Evolutionary conservation across 495 filamentous ascomycete species (phyloP), one percentile per base, ranked within the genome.

Genomic region (Neurospora sp.): DNA sequence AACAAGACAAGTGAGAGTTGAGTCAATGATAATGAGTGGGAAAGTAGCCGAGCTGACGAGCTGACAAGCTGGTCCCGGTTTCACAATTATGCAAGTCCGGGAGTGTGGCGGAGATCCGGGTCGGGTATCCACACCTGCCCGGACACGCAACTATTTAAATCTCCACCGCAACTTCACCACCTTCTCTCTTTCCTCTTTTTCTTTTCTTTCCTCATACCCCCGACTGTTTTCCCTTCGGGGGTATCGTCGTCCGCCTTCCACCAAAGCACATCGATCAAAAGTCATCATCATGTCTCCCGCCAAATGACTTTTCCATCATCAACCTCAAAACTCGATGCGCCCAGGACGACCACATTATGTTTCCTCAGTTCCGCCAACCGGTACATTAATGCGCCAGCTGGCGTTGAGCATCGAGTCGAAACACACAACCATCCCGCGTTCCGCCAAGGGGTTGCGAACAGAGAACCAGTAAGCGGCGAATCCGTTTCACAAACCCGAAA

Each of bases 371-470:
- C 53, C 53, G 27, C 53, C 22, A 61, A 35, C 53, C 53, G 53
- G 53, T 35, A 61, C 53, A 61, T 31, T 61, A 31, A 61, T 61
- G 53, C 12, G 27, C 53, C 53, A 61, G 53, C 12, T 61, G 22
- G 53, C 11, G 53, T 61, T 0, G 53, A 61, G 53, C 53, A 61
- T 6, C 53, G 22, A 61, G 53, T 61, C 22, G 53, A 61, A 61
- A 61, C 53, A 31, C 22, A 2, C 16, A 27, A 27, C 53, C 22
- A 44, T 38, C 31, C 38, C 16, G 44, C 73, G 74, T 72, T 75
- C 75, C 75, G 72, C 75, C 61, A 6, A 40, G 71, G 69, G 22
- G 40, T 68, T 75, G 73, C 75, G 74, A 72, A 72, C 46, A 66
- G 42, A 70, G 70, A 48, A 70, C 48, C 70, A 66, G 66, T 70